Evolutionary conservation across 2,329 filamentous ascomycete species (phyloP), one percentile per base, ranked within the genome.

Genomic region (Colletotrichum sansevieriae): DNA sequence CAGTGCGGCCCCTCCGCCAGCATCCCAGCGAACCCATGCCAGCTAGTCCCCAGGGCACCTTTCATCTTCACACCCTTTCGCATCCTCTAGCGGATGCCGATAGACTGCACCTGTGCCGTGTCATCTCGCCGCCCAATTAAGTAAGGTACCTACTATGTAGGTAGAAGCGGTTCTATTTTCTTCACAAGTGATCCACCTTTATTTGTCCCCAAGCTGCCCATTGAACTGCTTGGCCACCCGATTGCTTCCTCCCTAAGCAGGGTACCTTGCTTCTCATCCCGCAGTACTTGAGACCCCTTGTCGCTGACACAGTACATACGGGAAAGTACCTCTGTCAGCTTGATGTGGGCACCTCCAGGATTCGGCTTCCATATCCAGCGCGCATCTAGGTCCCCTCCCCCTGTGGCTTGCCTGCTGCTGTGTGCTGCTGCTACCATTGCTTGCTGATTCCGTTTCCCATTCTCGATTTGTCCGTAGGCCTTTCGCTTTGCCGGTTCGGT

Each of bases 261-360:
- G n/a, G 52, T 41, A 55, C 51, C 51, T 39, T 35, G 18, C 33
- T 37, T 55, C 35, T 20, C 12, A 12, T 25, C 33, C 2, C 52
- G 22, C 41, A 41, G 52, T 55, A n/a, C 52, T 20, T 25, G 33
- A 13, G 33, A 33, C 39, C 15, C n/a, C 55, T 46, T 46, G 55
- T 46, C 37, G 20, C 29, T 37, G 49, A 54, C 25, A 64, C 59
- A 65, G 54, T 68, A 59, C 61, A 43, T 65, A 47, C 49, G 22
- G 64, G 58, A 65, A 65, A 65, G 46, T 65, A 46, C 18, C 18
- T 22, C 4, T 62, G 39, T 59, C 39, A 59, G 39, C 65, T 20
- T 52, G 9, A n/a, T 47, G 18, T 59, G 47, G 65, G 22, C 54
- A 43, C 61, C 54, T 57, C 43, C 59, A 51, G 39, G 65, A 49